phyloP scores from a whole-genome alignment of 768 basidiomycete species.

The Rubroboletus satanas region DNA sequence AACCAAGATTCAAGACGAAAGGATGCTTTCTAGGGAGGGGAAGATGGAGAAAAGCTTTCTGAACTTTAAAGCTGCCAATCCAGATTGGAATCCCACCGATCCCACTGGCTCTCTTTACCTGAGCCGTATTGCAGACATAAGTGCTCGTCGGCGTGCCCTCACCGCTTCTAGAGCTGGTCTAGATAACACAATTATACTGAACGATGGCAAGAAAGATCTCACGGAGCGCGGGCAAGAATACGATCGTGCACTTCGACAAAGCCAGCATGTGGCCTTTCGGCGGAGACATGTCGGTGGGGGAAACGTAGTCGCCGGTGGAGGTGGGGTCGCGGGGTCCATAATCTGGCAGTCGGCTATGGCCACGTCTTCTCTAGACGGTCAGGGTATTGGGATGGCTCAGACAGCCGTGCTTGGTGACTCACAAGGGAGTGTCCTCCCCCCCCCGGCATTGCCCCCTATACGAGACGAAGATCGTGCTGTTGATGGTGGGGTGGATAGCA shows the following conservation, averaged over 20 bases:
- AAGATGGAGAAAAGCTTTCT: constrained; percentile 99
- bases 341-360: constrained; percentile 41
- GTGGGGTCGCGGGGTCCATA: constrained; percentile 47
- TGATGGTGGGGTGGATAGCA: constrained; percentile 58
- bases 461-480: constrained; percentile 45
- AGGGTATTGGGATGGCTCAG: constrained; percentile 52
- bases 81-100: constrained; percentile 92
- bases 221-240: constrained; percentile 66
- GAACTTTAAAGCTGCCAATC: constrained; percentile 94
- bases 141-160: constrained; percentile 40
- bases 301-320: constrained; percentile 37
- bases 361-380: constrained; percentile 40
- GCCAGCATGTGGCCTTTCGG: constrained; percentile 49
- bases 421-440: constrained; percentile 47
- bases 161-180: constrained; percentile 24
- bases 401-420: constrained; percentile 77
- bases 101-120: constrained; percentile 90
- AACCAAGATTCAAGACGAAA: constrained; percentile 58
- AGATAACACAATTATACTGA: constrained; percentile 30
- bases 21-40: constrained; percentile 82
- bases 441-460: constrained; percentile 18
- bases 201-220: constrained; percentile 35
- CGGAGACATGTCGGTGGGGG: constrained; percentile 36
- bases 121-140: constrained; percentile 73
- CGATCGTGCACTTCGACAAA: constrained; percentile 70